Evolutionary conservation across 768 basidiomycete species (phyloP), one percentile per base, ranked within the genome.

Genomic region (Lactarius pseudohatsudake): DNA sequence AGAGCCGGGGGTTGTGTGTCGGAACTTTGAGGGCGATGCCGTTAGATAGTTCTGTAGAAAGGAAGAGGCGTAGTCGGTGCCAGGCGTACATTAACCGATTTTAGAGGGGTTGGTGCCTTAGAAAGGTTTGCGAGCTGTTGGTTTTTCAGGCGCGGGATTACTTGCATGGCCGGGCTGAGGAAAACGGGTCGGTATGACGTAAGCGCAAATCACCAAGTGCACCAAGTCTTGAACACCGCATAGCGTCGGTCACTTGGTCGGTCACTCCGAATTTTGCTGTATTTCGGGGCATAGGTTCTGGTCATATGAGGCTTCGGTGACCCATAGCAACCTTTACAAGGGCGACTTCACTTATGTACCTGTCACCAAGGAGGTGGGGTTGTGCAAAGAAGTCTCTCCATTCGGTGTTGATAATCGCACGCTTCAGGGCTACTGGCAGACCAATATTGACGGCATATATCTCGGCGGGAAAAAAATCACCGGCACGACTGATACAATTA

Each of bases 391-490:
- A 7, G 22, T 28, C 26, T 34, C 20, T 32, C 11, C 22, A 41
- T 38, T 50, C 34, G 38, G 38, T 53, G 15, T 53, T 53, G 15
- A 15, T 28, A 11, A 7, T n/a, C 59, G 18, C 43, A 41, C 20
- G n/a, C 45, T 40, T 30, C 57, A 67, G 67, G 73, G 11, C 13
- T 69, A 61, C 66, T 71, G 70, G 72, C 72, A 72, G 45, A 61
- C 67, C 59, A 62, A 54, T 6, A 47, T 71, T 13, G 57, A 71
- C 32, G 20, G 15, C 3, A 10, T 71, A 34, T 54, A 56, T 13
- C 59, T 68, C 32, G 40, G 58, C n/a, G 59, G 47, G 47, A 4
- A 13, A 5, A 4, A 26, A 26, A 50, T 50, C 9, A 54, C 59
- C 30, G 4, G 28, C 18, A 47, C 22, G 10, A 59, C 22, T 2